Evolutionary conservation across 192 early-diverging fungal genomes (phyloP), one percentile per base, ranked within the genome.

Genomic region (Rhizophagus clarus): DNA sequence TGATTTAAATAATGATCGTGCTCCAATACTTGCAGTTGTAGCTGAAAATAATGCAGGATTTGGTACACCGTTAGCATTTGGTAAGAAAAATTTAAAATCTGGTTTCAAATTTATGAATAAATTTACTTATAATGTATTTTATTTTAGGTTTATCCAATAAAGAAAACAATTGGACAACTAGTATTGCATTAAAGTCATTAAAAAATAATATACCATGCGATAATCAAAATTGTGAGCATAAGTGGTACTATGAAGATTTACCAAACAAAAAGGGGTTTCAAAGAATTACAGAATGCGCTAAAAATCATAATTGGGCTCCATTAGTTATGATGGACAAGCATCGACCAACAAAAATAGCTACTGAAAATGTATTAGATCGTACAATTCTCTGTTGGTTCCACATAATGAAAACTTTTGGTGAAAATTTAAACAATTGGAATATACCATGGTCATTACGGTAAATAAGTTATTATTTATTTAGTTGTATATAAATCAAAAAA

Each of bases 1-100:
- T 47, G 71, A 72, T n/a, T 26, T 72, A 47, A 72, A 72, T 45
- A 72, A 17, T 72, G 37, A 72, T 72, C 20, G 14, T 11, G 22
- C 37, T 10, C 34, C 71, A 72, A 22, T 72, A 32, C 24, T 34
- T 24, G n/a, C 31, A 15, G 7, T 66, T 31, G 26, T 67, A 31
- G 26, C 31, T 31, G 10, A 67, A 67, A 67, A 67, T 29, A 6
- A 67, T 31, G 8, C 10, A 22, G 20, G 6, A 32, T 26, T 32
- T 72, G 42, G n/a, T 0, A 42, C 20, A 45, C 37, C 40, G 6
- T 72, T 72, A 47, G 71, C 20, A 11, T 72, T 72, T 26, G 20
- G 20, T 45, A 72, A 72, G 37, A 34, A 72, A 72, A 45, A 3
- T 22, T 8, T 22, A 22, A 72, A 42, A 47, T 34, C 2, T n/a